phyloP scores from a whole-genome alignment of 495 filamentous ascomycete species.

The Hypoxylon rickii region DNA sequence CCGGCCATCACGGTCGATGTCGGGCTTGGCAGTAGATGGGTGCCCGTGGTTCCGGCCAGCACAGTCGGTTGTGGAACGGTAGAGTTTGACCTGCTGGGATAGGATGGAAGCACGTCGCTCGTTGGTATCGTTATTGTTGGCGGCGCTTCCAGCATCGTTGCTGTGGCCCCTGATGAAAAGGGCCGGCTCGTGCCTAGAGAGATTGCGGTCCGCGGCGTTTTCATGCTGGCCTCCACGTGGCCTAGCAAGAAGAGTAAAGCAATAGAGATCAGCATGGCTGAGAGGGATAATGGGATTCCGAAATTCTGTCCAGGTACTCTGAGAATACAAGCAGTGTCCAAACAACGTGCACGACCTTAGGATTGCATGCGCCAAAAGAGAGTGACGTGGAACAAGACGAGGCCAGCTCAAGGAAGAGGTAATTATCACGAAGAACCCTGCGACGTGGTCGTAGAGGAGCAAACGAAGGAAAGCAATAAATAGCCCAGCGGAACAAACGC shows the following conservation, averaged over 20 bases:
- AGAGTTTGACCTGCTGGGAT: neutral
- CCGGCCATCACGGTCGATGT: neutral
- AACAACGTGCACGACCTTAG: neutral
- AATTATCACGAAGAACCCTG: neutral
- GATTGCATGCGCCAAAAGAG: conserved; percentile 4
- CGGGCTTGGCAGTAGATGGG: conserved; percentile 4
- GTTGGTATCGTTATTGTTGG: conserved; percentile 5
- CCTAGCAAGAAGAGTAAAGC: conserved; percentile 16
- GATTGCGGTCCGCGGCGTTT: conserved; percentile 27
- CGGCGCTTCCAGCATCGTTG: neutral
- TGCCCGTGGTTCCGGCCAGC: neutral
- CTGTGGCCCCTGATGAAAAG: conserved; percentile 1
- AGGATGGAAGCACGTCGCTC: neutral
- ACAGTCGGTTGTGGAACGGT: neutral
- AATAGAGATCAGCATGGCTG: conserved; percentile 17
- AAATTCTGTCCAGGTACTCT: neutral
- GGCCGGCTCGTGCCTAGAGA: conserved; percentile 5
- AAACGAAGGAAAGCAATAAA: too few species aligned
- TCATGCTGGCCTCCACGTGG: conserved; percentile 21
- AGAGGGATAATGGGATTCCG: neutral
- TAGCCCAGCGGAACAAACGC: too few species aligned
- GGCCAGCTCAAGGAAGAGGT: conserved; percentile 14
- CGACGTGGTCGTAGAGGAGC: too few species aligned
- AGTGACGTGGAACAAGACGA: conserved; percentile 7
- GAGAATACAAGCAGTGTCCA: neutral